Evolutionary conservation across 2,329 filamentous ascomycete species (phyloP), one percentile per base, ranked within the genome.

Genomic region (Fusarium devonianum): DNA sequence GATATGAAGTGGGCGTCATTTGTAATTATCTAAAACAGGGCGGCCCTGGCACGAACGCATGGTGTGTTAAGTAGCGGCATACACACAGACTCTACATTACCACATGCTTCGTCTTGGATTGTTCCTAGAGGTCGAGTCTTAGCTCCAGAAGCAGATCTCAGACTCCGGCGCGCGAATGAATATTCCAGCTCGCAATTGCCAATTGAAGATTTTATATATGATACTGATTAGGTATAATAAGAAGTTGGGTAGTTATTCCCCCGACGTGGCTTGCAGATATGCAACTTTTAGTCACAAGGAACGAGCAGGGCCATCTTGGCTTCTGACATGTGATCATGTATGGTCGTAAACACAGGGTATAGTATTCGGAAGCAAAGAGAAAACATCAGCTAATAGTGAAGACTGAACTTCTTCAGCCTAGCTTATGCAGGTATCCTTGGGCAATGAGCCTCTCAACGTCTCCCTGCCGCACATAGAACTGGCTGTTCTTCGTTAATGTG

Each of bases 401-500:
- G 47, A 21, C 12, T 18, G 29, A 9, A 16, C 7, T 21, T 10
- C 13, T 36, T 90, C 80, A 97, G 69, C 85, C 86, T 62, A 99
- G 79, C 65, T 92, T 92, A 72, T 97, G 92, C 58, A 99, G 77
- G 74, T 97, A 99, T 14, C 94, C 94, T 70, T 97, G 93, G 12
- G 91, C 84, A 66, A 99, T 97, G 63, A 99, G 73, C 39, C 92
- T 84, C 73, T 99, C 94, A 6, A 99, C 94, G 73, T 99, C 94
- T 17, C 91, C 93, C 68, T 97, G 91, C 35, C 93, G 85, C 28
- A 99, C 94, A 68, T 95, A 97, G 69, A 99, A 96, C 69, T 99
- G 94, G 67, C 92, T 97, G 73, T 99, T 97, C 74, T 96, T 97
- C 26, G 92, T 96, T 76, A 99, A 81, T 52, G 89, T 97, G 65